Conservation (phyloP, 148 eudicot species). For the Limonium bicolor region DNA sequence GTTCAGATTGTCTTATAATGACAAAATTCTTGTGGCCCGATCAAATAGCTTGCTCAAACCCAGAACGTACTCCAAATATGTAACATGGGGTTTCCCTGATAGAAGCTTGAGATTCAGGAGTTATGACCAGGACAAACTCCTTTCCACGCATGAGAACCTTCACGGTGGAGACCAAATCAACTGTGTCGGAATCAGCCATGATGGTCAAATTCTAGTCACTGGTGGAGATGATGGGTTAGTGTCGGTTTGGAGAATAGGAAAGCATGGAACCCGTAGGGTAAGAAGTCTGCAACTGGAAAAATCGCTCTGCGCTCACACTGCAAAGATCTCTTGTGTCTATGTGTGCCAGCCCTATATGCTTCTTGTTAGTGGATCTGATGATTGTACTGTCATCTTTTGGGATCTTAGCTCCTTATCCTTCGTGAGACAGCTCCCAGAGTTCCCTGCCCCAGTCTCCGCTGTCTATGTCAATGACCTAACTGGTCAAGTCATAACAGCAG, state of each 20-base stretch:
- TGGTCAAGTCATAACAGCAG: conserved; percentile 81
- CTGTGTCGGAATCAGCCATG: conserved; percentile 75
- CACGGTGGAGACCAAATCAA: conserved; percentile 81
- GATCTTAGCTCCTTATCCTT: conserved; percentile 76
- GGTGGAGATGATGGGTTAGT: conserved; percentile 85
- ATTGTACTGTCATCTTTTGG: conserved; percentile 79
- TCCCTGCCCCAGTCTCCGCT: conserved; percentile 84
- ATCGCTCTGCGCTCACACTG: conserved; percentile 62
- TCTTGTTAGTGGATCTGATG: conserved; percentile 88
- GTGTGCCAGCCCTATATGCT: conserved; percentile 95
- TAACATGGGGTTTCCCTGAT: conserved; percentile 97
- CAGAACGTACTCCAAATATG: conserved; percentile 57
- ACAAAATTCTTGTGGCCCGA: conserved; percentile 62
- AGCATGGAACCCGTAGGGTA: conserved; percentile 37
- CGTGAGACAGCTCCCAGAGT: conserved; percentile 82
- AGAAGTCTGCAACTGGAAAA: conserved; percentile 54
- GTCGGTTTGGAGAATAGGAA: conserved; percentile 76
- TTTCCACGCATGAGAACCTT: conserved; percentile 96
- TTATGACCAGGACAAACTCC: conserved; percentile 73
- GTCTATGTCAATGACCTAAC: conserved; percentile 65
- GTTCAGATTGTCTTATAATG: conserved; percentile 56
- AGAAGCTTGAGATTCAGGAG: conserved; percentile 71
- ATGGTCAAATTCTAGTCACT: conserved; percentile 67
- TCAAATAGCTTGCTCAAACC: conserved; percentile 67
- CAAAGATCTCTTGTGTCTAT: conserved; percentile 59